Evolutionary conservation across 2,329 filamentous ascomycete species (phyloP).

Genomic region (Sarocladium kiliense): DNA sequence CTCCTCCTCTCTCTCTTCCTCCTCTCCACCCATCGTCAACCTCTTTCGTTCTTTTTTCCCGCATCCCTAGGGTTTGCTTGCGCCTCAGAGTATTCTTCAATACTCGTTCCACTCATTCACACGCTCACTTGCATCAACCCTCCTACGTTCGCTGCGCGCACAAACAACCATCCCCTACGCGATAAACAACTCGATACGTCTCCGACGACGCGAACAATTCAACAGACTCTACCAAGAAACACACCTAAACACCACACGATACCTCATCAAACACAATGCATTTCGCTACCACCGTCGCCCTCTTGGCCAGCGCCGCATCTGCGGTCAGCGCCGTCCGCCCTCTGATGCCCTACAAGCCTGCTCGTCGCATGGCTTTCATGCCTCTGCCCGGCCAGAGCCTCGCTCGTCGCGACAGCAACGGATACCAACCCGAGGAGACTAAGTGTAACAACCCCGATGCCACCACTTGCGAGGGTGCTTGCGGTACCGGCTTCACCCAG

Average conservation of each 20-base stretch:
- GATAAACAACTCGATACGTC: slow-evolving; percentile 7
- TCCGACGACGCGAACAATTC: not conserved
- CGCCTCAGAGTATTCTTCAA: slow-evolving; percentile 20
- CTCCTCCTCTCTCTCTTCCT: slow-evolving; percentile 5
- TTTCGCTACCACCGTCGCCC: slow-evolving; percentile 27
- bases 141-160: slow-evolving; percentile 4
- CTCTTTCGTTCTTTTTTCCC: slow-evolving; percentile 11
- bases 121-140: slow-evolving; percentile 5
- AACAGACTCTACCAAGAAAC: no score
- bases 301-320: slow-evolving; percentile 28
- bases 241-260: not conserved
- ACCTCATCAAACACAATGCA: slow-evolving; percentile 25
- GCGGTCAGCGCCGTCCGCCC: slow-evolving; percentile 19
- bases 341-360: slow-evolving; percentile 26
- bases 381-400: slow-evolving; percentile 34
- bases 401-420: slow-evolving; percentile 37
- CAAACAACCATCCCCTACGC: slow-evolving; percentile 6
- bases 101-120: slow-evolving; percentile 22
- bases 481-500: slow-evolving; percentile 43
- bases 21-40: slow-evolving; percentile 6
- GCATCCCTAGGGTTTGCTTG: slow-evolving; percentile 12
- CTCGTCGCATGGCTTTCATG: slow-evolving; percentile 25
- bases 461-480: slow-evolving; percentile 49
- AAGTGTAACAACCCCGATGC: slow-evolving; percentile 38
- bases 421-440: slow-evolving; percentile 44